These are phyloP conservation scores for Trifolium repens DNA, from an alignment of 306 rosid genomes.

Conservation along the genomic window DNA sequence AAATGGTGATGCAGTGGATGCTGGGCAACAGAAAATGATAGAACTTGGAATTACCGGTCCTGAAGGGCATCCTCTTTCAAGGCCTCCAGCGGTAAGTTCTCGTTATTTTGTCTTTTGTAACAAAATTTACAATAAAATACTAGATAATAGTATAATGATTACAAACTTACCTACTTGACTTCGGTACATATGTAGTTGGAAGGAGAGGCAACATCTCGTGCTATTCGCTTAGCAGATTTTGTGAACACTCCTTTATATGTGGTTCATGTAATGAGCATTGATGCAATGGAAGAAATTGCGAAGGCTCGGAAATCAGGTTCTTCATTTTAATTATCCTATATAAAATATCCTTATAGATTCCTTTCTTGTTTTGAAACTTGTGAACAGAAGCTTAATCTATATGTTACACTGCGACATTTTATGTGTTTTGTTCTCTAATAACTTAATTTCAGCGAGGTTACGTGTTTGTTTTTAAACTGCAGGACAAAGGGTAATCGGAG, in stretches of 20 bases:
- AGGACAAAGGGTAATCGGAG: conserved; percentile 90
- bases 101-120: too few relatives aligned
- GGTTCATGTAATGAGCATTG: conserved; percentile 97
- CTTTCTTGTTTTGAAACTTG: not conserved
- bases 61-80: conserved; percentile 61
- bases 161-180: not conserved
- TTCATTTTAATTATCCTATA: too few relatives aligned
- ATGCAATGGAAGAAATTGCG: conserved; percentile 95
- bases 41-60: conserved; percentile 97
- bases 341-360: too few relatives aligned
- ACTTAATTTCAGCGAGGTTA: not conserved
- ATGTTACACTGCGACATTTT: not conserved
- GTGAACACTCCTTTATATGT: conserved; percentile 89
- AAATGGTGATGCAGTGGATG: conserved; percentile 89
- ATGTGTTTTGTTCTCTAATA: not conserved
- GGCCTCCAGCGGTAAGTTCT: not conserved
- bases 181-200: conserved; percentile 62
- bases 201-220: conserved; percentile 96
- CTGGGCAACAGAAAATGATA: conserved; percentile 87
- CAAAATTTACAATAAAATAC: too few relatives aligned
- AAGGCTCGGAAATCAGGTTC: conserved; percentile 87
- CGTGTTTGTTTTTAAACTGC: conserved; percentile 37
- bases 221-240: conserved; percentile 80
- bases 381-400: not conserved
- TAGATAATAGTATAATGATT: too few relatives aligned